Evolutionary conservation across 148 eudicot species (phyloP), one percentile per base, ranked within the genome.

Genomic region (Cornus kousa): DNA sequence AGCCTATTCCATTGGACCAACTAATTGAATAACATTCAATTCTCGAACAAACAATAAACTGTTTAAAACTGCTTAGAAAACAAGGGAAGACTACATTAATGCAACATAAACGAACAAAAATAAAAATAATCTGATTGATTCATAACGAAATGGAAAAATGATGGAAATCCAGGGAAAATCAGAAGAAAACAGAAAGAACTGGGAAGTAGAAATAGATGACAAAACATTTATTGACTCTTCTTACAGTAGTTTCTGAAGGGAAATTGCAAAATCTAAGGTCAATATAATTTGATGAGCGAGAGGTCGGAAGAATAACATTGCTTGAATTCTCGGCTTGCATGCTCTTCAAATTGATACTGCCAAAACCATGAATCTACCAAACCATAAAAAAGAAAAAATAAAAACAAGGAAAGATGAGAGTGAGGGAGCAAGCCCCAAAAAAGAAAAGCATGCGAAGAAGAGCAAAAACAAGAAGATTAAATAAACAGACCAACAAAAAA

Each of bases 321-420:
- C 85, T 83, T 72, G 81, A 78, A 84, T 90, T 82, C 89, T 92
- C 97, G 28, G 90, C 85, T 39, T 96, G 99, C 91, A 96, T 83
- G 84, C 95, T 87, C 94, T 90, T 92, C 90, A 96, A 89, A 87
- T 96, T 83, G 85, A 96, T 89, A 90, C 99, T 96, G 99, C 85
- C 89, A 96, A 90, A 92, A 90, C 70, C 88, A 91, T 75, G 87
- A 91, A 85, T 90, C 91, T 90, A 76, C 83, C 82, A 84, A 86
- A 77, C 67, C 65, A 84, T 80, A 80, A 69, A 79, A 67, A 84
- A 73, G 32, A 82, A 74, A 79, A 28, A 73, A 84, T 35, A 79
- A 82, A 71, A 78, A 82, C 82, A 77, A 73, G 77, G 71, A 83
- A 82, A 79, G 64, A 79, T 79, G 79, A 87, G 86, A 78, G 78